These are phyloP conservation scores for Neurospora sp. DNA, from an alignment of 495 filamentous ascomycete species.

Conservation along the genomic window DNA sequence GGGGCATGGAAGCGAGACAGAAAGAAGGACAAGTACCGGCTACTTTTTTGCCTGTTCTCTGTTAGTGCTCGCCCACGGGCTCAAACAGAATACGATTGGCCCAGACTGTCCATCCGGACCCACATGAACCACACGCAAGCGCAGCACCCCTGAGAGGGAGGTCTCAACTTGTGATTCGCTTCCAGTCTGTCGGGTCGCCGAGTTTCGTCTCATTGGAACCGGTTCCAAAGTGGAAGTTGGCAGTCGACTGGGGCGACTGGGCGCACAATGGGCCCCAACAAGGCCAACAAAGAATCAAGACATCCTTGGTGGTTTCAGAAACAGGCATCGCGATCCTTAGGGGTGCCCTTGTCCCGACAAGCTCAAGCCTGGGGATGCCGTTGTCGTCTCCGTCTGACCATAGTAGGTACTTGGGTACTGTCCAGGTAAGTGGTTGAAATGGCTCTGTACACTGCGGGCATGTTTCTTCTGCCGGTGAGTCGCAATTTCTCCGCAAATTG, in stretches of 20 bases:
- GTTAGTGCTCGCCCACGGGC: not conserved
- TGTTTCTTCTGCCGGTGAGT: not conserved
- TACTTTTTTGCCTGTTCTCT: not conserved
- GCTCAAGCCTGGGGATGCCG: not conserved
- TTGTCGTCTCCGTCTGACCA: not conserved
- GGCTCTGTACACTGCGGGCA: not conserved
- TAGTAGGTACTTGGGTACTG: not conserved
- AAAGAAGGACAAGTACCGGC: not conserved
- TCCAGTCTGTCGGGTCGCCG: constrained; percentile 2
- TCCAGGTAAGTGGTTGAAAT: not conserved
- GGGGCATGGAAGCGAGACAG: not conserved
- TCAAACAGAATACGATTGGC: not conserved
- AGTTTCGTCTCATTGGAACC: not conserved
- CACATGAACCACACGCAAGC: not conserved
- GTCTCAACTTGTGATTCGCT: constrained; percentile 5
- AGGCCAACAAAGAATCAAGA: not conserved
- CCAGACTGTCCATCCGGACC: not conserved
- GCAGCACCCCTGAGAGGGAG: not conserved
- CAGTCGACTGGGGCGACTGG: not conserved
- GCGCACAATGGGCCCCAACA: not conserved
- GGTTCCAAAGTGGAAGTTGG: not conserved
- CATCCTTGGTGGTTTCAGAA: not conserved
- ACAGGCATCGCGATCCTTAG: not conserved
- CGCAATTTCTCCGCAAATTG: not conserved
- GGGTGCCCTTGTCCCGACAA: not conserved